phyloP scores from a whole-genome alignment of 805 yeast species.

The Vanderwaltozyma polyspora region DNA sequence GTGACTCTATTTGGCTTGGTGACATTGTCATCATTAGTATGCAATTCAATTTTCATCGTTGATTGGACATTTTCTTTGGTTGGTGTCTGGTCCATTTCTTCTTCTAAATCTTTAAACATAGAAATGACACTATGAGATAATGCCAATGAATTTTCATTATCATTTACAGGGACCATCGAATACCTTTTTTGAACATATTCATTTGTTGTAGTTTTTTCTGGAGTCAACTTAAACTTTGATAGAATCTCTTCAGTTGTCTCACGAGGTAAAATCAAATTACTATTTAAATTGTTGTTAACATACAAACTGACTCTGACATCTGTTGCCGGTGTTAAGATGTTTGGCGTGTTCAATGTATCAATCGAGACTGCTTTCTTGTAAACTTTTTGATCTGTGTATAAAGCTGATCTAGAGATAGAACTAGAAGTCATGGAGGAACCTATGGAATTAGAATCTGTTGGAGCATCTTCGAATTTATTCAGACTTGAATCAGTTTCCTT shows the following conservation, averaged over 20 bases:
- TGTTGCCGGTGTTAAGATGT: constrained; percentile 21
- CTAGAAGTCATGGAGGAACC: constrained; percentile 7
- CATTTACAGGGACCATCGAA: constrained; percentile 10
- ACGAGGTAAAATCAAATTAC: constrained; percentile 14
- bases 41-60: constrained; percentile 1
- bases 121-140: constrained; percentile 18
- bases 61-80: not conserved
- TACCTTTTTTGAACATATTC: constrained; percentile 15
- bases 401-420: constrained; percentile 13
- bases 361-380: constrained; percentile 26
- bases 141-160: constrained; percentile 4
- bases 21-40: constrained; percentile 1
- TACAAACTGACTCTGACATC: constrained; percentile 26
- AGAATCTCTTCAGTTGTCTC: constrained; percentile 27
- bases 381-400: constrained; percentile 13
- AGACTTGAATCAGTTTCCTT: constrained; percentile 6
- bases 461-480: constrained; percentile 25
- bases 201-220: constrained; percentile 12
- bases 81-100: constrained; percentile 4
- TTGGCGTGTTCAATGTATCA: constrained; percentile 23
- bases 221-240: constrained; percentile 22
- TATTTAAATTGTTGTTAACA: constrained; percentile 12
- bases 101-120: constrained; percentile 26
- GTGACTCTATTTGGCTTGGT: constrained; percentile 18
- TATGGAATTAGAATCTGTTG: constrained; percentile 9